These are phyloP conservation scores for Russula abietina DNA, from an alignment of 768 basidiomycete genomes.

Conservation along the genomic window DNA sequence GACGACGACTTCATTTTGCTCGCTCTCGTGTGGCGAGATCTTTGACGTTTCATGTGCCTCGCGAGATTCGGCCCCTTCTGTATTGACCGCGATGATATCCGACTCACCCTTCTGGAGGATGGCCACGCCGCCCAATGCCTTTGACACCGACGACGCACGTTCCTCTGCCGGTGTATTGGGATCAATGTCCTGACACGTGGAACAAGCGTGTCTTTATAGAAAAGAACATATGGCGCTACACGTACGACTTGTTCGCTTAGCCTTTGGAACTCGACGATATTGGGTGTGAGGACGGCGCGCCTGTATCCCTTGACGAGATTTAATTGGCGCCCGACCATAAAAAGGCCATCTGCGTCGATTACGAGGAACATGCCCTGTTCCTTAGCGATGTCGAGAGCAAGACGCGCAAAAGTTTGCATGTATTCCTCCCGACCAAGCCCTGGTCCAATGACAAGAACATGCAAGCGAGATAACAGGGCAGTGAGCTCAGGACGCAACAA, in stretches of 20 bases:
- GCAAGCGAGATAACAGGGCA: conserved; percentile 75
- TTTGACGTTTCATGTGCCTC: conserved; percentile 41
- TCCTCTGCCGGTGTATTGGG: conserved; percentile 44
- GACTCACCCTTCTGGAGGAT: conserved; percentile 81
- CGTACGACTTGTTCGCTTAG: conserved; percentile 67
- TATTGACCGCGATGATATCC: conserved; percentile 80
- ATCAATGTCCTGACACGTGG: conserved; percentile 40
- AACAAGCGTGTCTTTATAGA: not conserved
- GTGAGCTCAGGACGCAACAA: conserved; percentile 48
- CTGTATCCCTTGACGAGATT: conserved; percentile 76
- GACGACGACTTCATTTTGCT: conserved; percentile 44
- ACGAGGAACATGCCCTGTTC: conserved; percentile 78
- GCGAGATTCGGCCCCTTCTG: conserved; percentile 43
- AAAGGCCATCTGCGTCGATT: conserved; percentile 90
- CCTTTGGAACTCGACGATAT: conserved; percentile 87
- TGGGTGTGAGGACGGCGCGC: conserved; percentile 87
- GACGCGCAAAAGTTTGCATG: conserved; percentile 79
- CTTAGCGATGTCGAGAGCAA: conserved; percentile 70
- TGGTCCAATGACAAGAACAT: conserved; percentile 90
- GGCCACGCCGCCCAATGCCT: conserved; percentile 76
- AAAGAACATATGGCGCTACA: conserved; percentile 3
- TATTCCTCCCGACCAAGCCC: conserved; percentile 87
- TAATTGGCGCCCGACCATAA: conserved; percentile 70
- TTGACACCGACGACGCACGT: conserved; percentile 68
- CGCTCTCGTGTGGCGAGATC: conserved; percentile 29